Percentiles rank a stretch among this genome's conserved stretches.
Evolutionary conservation across 1,284 basidiomycete genomes (phyloP).

Genomic region (Xanthoconium separans): DNA sequence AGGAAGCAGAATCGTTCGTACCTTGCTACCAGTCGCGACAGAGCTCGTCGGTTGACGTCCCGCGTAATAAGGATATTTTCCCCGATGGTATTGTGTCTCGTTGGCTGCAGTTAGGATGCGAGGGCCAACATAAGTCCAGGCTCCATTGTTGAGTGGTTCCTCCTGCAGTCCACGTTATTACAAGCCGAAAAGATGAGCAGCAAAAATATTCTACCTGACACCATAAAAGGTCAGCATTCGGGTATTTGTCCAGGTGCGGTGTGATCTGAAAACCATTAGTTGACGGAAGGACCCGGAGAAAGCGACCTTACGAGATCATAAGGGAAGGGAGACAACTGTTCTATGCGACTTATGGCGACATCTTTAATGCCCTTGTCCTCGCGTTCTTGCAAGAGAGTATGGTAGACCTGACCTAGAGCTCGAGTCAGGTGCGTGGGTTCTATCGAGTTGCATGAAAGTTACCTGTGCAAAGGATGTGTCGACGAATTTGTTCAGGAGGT

Average conservation of each 20-base stretch:
- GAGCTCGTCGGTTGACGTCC: constrained; percentile 87
- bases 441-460: constrained; percentile 1
- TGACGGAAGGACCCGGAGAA: background rate
- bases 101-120: constrained; percentile 82
- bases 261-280: constrained; percentile 53
- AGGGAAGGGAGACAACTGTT: constrained; percentile 95
- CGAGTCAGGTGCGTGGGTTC: constrained; percentile 4
- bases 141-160: constrained; percentile 91
- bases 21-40: constrained; percentile 89
- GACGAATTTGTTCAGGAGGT: constrained; percentile 82
- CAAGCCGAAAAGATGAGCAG: background rate
- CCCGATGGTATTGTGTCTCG: constrained; percentile 87
- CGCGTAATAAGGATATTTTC: constrained; percentile 84
- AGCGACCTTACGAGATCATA: constrained; percentile 74
- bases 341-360: constrained; percentile 90
- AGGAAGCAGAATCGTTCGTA: constrained; percentile 21
- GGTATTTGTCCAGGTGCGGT: constrained; percentile 92
- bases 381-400: constrained; percentile 84
- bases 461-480: constrained; percentile 89
- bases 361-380: constrained; percentile 89
- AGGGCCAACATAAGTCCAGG: constrained; percentile 92
- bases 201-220: constrained; percentile 60
- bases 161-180: constrained; percentile 42
- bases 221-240: constrained; percentile 91
- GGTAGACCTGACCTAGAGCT: constrained; percentile 86